Conservation (phyloP, 1,284 basidiomycete genomes). For the Pholiota adiposa region DNA sequence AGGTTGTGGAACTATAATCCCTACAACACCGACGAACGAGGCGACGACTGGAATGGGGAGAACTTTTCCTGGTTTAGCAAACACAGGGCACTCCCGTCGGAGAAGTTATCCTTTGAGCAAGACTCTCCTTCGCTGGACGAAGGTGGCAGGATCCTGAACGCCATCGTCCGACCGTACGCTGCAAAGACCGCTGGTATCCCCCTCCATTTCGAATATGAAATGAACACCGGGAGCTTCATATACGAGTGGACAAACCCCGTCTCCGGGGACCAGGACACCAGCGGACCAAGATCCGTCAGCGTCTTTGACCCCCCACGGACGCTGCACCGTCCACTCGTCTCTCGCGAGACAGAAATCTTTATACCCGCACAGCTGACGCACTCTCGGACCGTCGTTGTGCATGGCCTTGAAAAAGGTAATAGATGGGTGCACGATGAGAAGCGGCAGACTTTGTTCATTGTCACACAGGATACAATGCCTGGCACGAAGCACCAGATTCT, state of each 20-base stretch:
- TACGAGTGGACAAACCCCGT: conserved; percentile 65
- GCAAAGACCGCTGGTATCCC: conserved; percentile 81
- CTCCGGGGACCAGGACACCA: conserved; percentile 4
- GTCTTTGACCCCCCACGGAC: conserved; percentile 42
- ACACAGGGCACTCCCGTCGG: conserved; percentile 55
- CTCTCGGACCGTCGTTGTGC: conserved; percentile 61
- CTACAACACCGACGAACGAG: conserved; percentile 75
- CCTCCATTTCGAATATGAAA: conserved; percentile 68
- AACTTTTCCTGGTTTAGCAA: conserved; percentile 93
- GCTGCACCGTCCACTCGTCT: conserved; percentile 43
- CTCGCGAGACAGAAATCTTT: conserved; percentile 80
- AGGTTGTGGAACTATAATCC: conserved; percentile 98
- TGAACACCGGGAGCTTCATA: conserved; percentile 64
- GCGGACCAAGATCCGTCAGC: conserved; percentile 3
- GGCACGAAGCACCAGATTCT: conserved; percentile 50
- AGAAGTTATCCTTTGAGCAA: conserved; percentile 58
- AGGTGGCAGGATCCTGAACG: conserved; percentile 78
- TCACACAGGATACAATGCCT: conserved; percentile 47
- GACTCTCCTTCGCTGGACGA: conserved; percentile 71
- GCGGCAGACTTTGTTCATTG: conserved; percentile 71
- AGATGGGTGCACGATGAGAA: conserved; percentile 56
- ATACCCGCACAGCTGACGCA: conserved; percentile 65
- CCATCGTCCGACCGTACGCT: conserved; percentile 80
- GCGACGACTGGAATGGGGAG: conserved; percentile 96
- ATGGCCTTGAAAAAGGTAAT: conserved; percentile 54